phyloP scores from a whole-genome alignment of 805 yeast genomes.

The Tetrapisispora iriomotensis region DNA sequence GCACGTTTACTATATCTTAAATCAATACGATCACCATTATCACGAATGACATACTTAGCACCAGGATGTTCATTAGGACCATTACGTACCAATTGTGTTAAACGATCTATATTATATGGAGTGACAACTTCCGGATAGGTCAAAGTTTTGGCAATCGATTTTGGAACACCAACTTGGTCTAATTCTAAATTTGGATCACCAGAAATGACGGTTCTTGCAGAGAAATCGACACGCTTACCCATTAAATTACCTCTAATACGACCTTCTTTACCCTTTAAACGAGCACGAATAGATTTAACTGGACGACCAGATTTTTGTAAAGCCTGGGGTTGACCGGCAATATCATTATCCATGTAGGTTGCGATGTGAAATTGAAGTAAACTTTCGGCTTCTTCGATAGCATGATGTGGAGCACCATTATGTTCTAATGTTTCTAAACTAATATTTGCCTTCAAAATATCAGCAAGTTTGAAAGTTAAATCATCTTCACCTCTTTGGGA shows the following conservation, averaged over 20 bases:
- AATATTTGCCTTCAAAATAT: slow-evolving; percentile 90
- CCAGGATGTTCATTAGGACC: slow-evolving; percentile 99
- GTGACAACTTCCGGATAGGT: slow-evolving; percentile 97
- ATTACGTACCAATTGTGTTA: slow-evolving; percentile 88
- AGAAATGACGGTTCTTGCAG: slow-evolving; percentile 97
- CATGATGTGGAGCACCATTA: slow-evolving; percentile 99
- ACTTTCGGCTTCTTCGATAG: slow-evolving; percentile 91
- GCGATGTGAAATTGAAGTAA: slow-evolving; percentile 96
- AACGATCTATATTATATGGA: slow-evolving; percentile 88
- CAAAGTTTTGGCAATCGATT: slow-evolving; percentile 88
- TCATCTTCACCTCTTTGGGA: slow-evolving; percentile 99
- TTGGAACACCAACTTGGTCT: slow-evolving; percentile 98
- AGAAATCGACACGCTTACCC: slow-evolving; percentile 99
- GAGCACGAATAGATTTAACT: slow-evolving; percentile 96
- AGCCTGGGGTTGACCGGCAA: slow-evolving; percentile 99
- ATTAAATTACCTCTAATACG: slow-evolving; percentile 95
- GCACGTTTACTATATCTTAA: slow-evolving; percentile 94
- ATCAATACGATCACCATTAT: slow-evolving; percentile 97
- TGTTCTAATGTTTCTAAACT: slow-evolving; percentile 95
- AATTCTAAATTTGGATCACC: slow-evolving; percentile 97
- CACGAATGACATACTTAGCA: slow-evolving; percentile 96
- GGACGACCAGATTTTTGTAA: slow-evolving; percentile 98
- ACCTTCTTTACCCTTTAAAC: slow-evolving; percentile 98
- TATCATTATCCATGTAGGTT: slow-evolving; percentile 98
- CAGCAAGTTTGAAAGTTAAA: slow-evolving; percentile 93